phyloP scores from a whole-genome alignment of 208 protist species.

The Trypanosoma melophagium region DNA sequence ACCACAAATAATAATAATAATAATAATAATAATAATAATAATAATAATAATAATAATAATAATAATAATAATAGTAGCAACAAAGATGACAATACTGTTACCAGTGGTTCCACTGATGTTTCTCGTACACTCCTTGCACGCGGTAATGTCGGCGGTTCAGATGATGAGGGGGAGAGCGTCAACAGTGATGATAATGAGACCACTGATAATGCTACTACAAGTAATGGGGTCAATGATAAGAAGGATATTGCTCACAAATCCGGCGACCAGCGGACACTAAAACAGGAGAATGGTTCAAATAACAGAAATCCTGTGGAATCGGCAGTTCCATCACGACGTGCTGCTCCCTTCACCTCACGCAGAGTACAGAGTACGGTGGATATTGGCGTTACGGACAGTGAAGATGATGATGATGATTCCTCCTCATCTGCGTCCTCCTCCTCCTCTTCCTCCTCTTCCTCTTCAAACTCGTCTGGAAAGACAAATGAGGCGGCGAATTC shows the following conservation, averaged over 20 bases:
- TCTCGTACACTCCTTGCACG: slow-evolving; percentile 4
- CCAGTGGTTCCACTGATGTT: neutral
- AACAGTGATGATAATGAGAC: slow-evolving; percentile 9
- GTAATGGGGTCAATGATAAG: neutral
- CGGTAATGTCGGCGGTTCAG: slow-evolving; percentile 23
- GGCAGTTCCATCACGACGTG: neutral
- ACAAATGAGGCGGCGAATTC: neutral
- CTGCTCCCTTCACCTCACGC: slow-evolving; percentile 5
- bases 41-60: neutral
- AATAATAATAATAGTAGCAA: slow-evolving; percentile 15
- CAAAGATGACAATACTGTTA: slow-evolving; percentile 2
- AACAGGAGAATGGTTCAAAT: neutral
- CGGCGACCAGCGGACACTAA: neutral
- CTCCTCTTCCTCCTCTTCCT: slow-evolving; percentile 29
- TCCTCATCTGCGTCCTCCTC: slow-evolving; percentile 21
- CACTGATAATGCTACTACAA: neutral
- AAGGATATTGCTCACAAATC: slow-evolving; percentile 1
- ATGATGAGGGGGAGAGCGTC: slow-evolving; percentile 20
- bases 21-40: too few species aligned
- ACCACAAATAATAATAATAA: too few species aligned
- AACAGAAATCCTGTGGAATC: neutral
- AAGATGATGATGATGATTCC: slow-evolving; percentile 13
- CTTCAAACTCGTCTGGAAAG: neutral
- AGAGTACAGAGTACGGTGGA: slow-evolving; percentile 19
- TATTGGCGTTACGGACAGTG: slow-evolving; percentile 30